Evolutionary conservation across 495 filamentous ascomycete genomes (phyloP).

Genomic region (Cercophora newfieldiana): DNA sequence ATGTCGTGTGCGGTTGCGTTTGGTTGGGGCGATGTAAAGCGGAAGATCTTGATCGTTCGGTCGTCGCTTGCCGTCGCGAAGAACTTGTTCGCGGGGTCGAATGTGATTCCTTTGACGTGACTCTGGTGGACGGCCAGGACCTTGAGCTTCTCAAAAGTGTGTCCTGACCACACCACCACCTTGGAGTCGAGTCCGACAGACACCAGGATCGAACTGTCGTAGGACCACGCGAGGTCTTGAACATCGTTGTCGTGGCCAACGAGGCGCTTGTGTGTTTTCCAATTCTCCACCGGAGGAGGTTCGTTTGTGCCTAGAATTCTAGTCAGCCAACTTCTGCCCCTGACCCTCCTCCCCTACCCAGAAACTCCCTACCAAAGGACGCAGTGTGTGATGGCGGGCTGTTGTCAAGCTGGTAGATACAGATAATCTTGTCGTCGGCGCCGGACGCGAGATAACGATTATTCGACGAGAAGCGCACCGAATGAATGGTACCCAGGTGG

Average conservation of each 20-base stretch:
- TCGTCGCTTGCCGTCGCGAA: conserved; percentile 98
- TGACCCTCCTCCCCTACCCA: conserved; percentile 3
- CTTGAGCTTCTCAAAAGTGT: conserved; percentile 97
- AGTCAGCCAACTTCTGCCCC: conserved; percentile 25
- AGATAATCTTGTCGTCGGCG: conserved; percentile 97
- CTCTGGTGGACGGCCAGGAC: conserved; percentile 87
- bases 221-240: conserved; percentile 96
- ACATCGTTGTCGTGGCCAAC: conserved; percentile 99
- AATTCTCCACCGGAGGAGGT: conserved; percentile 90
- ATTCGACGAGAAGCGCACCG: conserved; percentile 92
- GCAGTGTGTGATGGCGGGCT: conserved; percentile 70
- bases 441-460: conserved; percentile 92
- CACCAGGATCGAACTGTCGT: conserved; percentile 91
- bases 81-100: conserved; percentile 98
- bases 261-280: conserved; percentile 88
- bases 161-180: conserved; percentile 95
- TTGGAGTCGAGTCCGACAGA: conserved; percentile 97
- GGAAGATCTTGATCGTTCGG: conserved; percentile 92
- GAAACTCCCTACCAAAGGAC: conserved; percentile 64
- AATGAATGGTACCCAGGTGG: conserved; percentile 95
- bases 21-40: conserved; percentile 86
- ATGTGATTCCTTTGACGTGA: conserved; percentile 97
- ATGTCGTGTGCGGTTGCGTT: conserved; percentile 93
- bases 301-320: conserved; percentile 73
- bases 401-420: conserved; percentile 87